Evolutionary conservation across 2,329 filamentous ascomycete species (phyloP).

Genomic region (Aspergillus carbonarius): DNA sequence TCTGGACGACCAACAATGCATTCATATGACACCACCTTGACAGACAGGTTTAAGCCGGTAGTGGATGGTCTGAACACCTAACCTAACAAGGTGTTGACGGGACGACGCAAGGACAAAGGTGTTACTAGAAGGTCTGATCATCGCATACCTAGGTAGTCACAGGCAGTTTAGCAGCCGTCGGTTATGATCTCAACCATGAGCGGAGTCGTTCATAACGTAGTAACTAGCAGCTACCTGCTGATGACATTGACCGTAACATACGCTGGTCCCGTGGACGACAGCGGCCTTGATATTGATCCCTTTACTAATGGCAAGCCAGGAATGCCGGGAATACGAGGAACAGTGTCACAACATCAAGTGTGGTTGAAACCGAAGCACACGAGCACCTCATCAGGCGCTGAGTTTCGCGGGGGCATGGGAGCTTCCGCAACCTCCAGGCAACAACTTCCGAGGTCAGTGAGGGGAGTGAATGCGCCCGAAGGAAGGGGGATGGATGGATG

Average conservation of each 20-base stretch:
- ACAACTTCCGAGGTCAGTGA: not conserved
- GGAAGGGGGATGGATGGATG: not conserved
- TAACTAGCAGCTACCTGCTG: no score
- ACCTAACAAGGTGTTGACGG: no score
- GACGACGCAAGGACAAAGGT: no score
- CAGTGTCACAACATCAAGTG: not conserved
- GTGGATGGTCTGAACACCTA: no score
- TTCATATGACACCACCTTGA: no score
- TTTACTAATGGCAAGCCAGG: not conserved
- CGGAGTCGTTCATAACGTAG: no score
- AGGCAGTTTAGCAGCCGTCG: no score
- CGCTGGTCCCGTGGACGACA: not conserved
- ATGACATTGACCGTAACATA: not conserved
- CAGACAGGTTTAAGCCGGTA: no score
- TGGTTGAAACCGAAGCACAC: not conserved
- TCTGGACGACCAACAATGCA: no score
- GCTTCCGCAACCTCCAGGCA: not conserved
- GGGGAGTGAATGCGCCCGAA: not conserved
- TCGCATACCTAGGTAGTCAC: no score
- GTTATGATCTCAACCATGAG: no score
- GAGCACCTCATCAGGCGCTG: not conserved
- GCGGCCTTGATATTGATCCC: not conserved
- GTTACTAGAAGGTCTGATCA: no score
- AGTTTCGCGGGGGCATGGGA: not conserved
- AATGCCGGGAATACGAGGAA: not conserved